These are phyloP conservation scores for Xanthoconium purpureum DNA, from an alignment of 768 basidiomycete genomes.

Conservation along the genomic window DNA sequence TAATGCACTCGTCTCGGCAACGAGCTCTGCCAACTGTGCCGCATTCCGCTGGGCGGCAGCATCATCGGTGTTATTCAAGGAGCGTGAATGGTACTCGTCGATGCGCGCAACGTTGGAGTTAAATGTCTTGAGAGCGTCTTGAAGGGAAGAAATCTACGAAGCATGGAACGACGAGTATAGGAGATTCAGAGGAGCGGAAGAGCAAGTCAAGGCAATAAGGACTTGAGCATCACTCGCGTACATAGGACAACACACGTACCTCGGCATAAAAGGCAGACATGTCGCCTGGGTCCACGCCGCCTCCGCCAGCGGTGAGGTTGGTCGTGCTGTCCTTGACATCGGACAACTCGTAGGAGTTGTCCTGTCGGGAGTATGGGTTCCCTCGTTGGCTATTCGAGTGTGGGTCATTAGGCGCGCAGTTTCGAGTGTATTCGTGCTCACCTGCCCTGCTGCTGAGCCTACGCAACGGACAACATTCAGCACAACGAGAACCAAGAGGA, in stretches of 20 bases:
- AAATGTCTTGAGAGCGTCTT: slow-evolving; percentile 66
- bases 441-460: slow-evolving; percentile 71
- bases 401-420: not conserved
- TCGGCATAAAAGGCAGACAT: slow-evolving; percentile 76
- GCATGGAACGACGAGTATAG: not conserved
- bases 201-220: not conserved
- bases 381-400: slow-evolving; percentile 33
- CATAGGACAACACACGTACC: slow-evolving; percentile 38
- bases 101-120: slow-evolving; percentile 69
- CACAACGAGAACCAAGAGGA: not conserved
- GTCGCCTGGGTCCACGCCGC: slow-evolving; percentile 44
- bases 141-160: slow-evolving; percentile 66
- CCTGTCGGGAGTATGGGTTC: slow-evolving; percentile 70
- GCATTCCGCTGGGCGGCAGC: slow-evolving; percentile 56
- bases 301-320: slow-evolving; percentile 40
- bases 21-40: slow-evolving; percentile 63
- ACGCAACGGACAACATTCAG: slow-evolving; percentile 7
- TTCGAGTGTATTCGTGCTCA: slow-evolving; percentile 29
- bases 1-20: slow-evolving; percentile 68
- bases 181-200: not conserved
- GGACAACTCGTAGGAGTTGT: slow-evolving; percentile 67
- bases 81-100: slow-evolving; percentile 69
- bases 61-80: slow-evolving; percentile 76
- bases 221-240: not conserved
- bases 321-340: slow-evolving; percentile 60